Base-by-base conservation (phyloP, 805 yeast species). In the Kluyveromyces starmeri region DNA sequence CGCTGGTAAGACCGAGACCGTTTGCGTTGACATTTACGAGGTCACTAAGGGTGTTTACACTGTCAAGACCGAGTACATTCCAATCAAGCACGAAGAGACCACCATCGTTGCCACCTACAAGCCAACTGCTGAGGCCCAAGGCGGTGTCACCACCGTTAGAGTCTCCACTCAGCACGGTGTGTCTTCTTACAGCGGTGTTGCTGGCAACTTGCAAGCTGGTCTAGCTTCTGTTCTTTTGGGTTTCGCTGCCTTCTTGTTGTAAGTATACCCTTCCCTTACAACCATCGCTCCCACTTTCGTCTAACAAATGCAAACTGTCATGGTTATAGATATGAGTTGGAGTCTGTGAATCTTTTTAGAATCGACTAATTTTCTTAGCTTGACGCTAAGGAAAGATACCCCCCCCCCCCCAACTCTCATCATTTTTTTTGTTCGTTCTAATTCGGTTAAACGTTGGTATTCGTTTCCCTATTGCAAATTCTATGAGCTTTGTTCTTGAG, bases 61-160 rank as follows among this genome's bases (percentile, higher is more conserved):
- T 23, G 45, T 41, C 20, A 32, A 39, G 32, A 43, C 47, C 23
- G 32, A 37, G n/a, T 43, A 41, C 30, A 28, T 36, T 30, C 45
- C 46, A 34, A 30, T 33, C 26, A 24, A 40, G 13, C 12, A 7
- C 18, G 28, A 26, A 26, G 10, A 26, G 19, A 9, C 28, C n/a
- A 13, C 28, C 12, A 13, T n/a, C 12, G 15, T 17, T 26, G 28
- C 28, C 18, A 14, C 28, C n/a, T 17, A 6, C 6, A n/a, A 17
- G 7, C 9, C 28, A 7, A n/a, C 19, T 26, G 28, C 18, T 23
- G n/a, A n/a, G n/a, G n/a, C n/a, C n/a, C n/a, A n/a, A n/a, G 13
- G 26, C 26, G n/a, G 26, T 23, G n/a, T 23, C 26, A 23, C 26
- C 6, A 23, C 26, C n/a, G 13, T 23, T 14, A 23, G n/a, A 10